Conservation (phyloP, 805 yeast species). For the Danielozyma ontarioensis region DNA sequence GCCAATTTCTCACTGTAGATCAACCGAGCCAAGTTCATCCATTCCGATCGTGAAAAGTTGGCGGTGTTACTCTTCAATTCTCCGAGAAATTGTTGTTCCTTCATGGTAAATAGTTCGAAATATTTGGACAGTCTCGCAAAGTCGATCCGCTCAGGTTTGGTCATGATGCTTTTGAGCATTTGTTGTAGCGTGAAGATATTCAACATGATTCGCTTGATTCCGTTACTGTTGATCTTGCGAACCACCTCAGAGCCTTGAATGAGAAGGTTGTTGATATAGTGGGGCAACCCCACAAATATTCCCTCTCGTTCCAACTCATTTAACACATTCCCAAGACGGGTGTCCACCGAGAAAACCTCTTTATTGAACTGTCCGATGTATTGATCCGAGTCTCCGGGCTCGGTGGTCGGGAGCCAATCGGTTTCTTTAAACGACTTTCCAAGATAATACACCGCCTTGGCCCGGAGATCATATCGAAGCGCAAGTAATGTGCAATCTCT, state of each 20-base stretch:
- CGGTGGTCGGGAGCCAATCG: conserved; percentile 46
- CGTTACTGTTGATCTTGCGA: conserved; percentile 48
- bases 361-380: conserved; percentile 48
- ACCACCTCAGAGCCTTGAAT: conserved; percentile 50
- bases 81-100: conserved; percentile 44
- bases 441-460: conserved; percentile 48
- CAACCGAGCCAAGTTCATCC: conserved; percentile 47
- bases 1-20: conserved; percentile 43
- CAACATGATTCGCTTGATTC: conserved; percentile 53
- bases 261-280: conserved; percentile 46
- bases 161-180: conserved; percentile 55
- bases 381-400: conserved; percentile 57
- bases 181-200: conserved; percentile 67
- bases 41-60: conserved; percentile 41
- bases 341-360: conserved; percentile 43
- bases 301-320: conserved; percentile 25
- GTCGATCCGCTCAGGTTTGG: conserved; percentile 47
- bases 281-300: conserved; percentile 43
- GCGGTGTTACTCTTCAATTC: conserved; percentile 26
- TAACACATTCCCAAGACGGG: conserved; percentile 29
- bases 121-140: conserved; percentile 50
- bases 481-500: conserved; percentile 38
- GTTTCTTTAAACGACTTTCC: conserved; percentile 44
- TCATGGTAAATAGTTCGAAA: conserved; percentile 49
- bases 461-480: conserved; percentile 53